Evolutionary conservation across 2,329 filamentous ascomycete species (phyloP).

Genomic region (Alternaria infectoria): DNA sequence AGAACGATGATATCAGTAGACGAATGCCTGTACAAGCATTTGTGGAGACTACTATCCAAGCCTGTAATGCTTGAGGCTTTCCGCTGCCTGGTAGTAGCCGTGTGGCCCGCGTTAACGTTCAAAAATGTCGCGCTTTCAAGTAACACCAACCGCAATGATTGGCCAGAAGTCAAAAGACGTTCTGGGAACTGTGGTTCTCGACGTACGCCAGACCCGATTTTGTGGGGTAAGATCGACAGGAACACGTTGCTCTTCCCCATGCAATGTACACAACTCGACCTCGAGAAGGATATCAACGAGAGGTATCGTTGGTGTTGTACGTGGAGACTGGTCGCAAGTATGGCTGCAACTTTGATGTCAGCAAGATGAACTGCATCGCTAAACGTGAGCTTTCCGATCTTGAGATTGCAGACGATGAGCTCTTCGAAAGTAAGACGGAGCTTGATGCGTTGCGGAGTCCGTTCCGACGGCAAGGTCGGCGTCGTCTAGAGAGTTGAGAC

Average conservation of each 20-base stretch:
- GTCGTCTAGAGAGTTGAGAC: background rate
- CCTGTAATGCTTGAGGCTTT: background rate
- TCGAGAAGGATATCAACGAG: no score
- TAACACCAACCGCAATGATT: conserved; percentile 23
- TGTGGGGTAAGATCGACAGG: conserved; percentile 11
- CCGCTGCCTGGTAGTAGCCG: background rate
- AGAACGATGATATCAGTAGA: conserved; percentile 22
- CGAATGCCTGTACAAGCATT: conserved; percentile 9
- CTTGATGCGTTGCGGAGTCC: background rate
- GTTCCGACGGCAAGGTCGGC: conserved; percentile 5
- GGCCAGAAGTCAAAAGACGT: background rate
- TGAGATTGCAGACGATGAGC: background rate
- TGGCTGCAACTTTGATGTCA: background rate
- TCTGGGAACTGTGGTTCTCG: background rate
- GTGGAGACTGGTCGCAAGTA: background rate
- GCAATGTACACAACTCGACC: background rate
- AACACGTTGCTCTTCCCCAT: background rate
- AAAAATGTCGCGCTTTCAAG: conserved; percentile 14
- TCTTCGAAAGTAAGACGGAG: background rate
- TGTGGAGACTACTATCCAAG: background rate
- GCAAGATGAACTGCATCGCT: background rate
- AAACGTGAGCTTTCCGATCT: background rate
- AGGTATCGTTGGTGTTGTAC: background rate
- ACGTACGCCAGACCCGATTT: background rate
- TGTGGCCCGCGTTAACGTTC: background rate